phyloP scores from a whole-genome alignment of 1,284 basidiomycete genomes.

The Sutorius eximius region DNA sequence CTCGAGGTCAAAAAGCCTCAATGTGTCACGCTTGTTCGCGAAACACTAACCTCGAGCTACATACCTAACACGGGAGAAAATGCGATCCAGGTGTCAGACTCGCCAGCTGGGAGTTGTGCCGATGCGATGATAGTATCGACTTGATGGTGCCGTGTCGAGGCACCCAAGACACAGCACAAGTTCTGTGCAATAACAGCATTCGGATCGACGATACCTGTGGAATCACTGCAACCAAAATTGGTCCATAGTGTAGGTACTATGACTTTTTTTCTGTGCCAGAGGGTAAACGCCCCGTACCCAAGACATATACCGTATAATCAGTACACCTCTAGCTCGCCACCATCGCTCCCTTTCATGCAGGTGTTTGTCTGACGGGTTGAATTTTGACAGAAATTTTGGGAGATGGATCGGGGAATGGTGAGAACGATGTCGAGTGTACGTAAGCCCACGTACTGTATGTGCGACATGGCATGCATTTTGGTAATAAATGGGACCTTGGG shows the following conservation, averaged over 20 bases:
- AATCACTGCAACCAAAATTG: not conserved
- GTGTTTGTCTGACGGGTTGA: slow-evolving; percentile 1
- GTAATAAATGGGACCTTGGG: not conserved
- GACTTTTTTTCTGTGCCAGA: not conserved
- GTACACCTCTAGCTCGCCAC: not conserved
- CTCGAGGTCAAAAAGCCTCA: too few relatives aligned
- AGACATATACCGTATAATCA: not conserved
- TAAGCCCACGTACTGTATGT: not conserved
- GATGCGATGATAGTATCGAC: not conserved
- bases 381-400: not conserved
- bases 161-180: not conserved
- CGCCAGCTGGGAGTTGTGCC: not conserved
- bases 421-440: not conserved
- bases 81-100: not conserved
- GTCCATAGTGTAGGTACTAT: not conserved
- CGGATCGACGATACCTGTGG: not conserved
- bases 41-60: too few relatives aligned
- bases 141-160: not conserved
- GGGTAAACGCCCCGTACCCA: not conserved
- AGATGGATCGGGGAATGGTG: not conserved
- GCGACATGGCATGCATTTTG: slow-evolving; percentile 1
- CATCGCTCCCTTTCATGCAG: not conserved
- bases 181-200: not conserved
- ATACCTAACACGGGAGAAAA: not conserved
- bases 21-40: not conserved